phyloP scores from a whole-genome alignment of 306 rosid species.

The Begonia loranthoides region DNA sequence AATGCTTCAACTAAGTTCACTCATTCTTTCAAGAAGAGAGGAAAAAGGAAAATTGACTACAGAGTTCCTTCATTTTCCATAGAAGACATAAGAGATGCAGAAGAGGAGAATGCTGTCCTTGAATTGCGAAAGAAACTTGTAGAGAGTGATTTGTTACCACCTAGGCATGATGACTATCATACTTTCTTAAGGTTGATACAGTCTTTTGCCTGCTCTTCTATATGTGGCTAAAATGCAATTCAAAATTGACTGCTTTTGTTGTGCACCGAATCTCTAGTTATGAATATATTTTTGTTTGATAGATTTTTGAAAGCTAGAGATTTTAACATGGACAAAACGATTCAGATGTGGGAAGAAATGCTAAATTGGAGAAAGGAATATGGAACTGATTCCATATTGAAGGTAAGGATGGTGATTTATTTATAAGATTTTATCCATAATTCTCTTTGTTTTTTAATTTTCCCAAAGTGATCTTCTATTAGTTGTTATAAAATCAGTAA shows the following conservation, averaged over 20 bases:
- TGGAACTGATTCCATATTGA: slow-evolving; percentile 54
- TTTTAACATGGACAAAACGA: slow-evolving; percentile 73
- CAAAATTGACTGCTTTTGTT: too few relatives aligned
- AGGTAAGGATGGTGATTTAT: slow-evolving; percentile 31
- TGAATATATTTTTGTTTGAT: slow-evolving; percentile 5
- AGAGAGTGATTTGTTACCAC: slow-evolving; percentile 55
- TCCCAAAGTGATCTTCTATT: not conserved
- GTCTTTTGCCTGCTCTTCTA: not conserved
- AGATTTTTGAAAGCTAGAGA: slow-evolving; percentile 92
- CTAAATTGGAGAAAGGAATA: slow-evolving; percentile 76
- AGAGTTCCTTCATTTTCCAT: slow-evolving; percentile 46
- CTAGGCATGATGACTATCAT: slow-evolving; percentile 75
- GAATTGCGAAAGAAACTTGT: slow-evolving; percentile 44
- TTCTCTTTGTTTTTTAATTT: not conserved
- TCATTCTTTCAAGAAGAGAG: slow-evolving; percentile 48
- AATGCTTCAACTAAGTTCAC: slow-evolving; percentile 52
- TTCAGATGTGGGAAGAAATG: slow-evolving; percentile 91
- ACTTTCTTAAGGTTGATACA: slow-evolving; percentile 65
- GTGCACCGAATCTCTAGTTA: not conserved
- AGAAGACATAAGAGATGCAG: slow-evolving; percentile 86
- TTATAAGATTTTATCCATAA: too few relatives aligned
- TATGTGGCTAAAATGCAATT: too few relatives aligned
- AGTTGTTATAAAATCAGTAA: too few relatives aligned
- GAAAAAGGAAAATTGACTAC: slow-evolving; percentile 56
- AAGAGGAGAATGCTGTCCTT: slow-evolving; percentile 76